phyloP scores from a whole-genome alignment of 108 stramenopile species.

The Thalassiosira profunda region DNA sequence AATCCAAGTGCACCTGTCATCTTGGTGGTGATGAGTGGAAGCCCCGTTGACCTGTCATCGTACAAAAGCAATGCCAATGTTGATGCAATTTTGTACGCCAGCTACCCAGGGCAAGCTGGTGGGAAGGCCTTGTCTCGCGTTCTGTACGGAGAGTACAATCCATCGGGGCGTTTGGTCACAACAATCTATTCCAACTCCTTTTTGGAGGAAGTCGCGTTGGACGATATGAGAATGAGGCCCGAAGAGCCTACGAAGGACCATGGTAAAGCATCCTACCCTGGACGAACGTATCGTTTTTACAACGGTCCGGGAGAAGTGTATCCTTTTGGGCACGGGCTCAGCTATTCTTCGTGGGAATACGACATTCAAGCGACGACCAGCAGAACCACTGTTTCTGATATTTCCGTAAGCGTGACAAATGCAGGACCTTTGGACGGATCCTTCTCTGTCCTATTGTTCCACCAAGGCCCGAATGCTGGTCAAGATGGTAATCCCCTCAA shows the following conservation, averaged over 20 bases:
- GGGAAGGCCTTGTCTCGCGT: constrained; percentile 44
- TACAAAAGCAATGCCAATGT: constrained; percentile 39
- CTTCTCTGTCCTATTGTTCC: constrained; percentile 45
- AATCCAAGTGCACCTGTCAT: constrained; percentile 13
- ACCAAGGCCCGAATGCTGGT: constrained; percentile 9
- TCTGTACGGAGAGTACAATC: constrained; percentile 56
- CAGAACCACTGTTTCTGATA: neutral
- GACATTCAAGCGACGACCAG: neutral
- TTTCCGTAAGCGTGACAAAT: constrained; percentile 27
- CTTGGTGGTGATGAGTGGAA: constrained; percentile 17
- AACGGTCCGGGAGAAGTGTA: constrained; percentile 30
- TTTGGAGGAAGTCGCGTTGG: constrained; percentile 41
- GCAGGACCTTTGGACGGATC: constrained; percentile 36
- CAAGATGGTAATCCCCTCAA: neutral
- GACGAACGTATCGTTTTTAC: constrained; percentile 59
- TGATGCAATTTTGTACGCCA: constrained; percentile 45
- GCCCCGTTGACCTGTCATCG: constrained; percentile 18
- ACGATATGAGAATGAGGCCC: constrained; percentile 49
- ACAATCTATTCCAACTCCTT: constrained; percentile 52
- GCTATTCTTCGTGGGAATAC: constrained; percentile 39
- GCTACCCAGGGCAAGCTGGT: constrained; percentile 27
- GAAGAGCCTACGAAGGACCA: too few relatives aligned
- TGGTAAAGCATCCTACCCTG: constrained; percentile 39
- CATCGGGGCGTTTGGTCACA: constrained; percentile 51
- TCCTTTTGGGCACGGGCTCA: constrained; percentile 61